Evolutionary conservation across 1,284 basidiomycete genomes (phyloP), one percentile per base, ranked within the genome.

Genomic region (Marasmius tenuissimus): DNA sequence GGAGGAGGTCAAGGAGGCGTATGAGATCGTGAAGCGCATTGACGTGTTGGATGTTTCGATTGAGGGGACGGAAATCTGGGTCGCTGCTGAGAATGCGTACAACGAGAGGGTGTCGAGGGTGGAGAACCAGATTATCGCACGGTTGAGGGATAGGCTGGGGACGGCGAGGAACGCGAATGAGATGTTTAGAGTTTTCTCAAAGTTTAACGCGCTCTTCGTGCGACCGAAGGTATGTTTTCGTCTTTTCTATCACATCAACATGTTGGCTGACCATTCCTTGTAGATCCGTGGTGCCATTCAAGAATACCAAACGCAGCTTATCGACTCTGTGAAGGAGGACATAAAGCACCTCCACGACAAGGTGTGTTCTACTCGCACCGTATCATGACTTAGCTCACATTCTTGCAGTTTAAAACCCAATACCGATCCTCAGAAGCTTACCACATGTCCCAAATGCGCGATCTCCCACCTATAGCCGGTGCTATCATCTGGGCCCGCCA

Each of bases 161-260:
- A 97, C 94, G 10, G 96, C 97, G 33, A 84, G 94, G 56, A 98
- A 97, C 71, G 97, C 97, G 1, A 97, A 97, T 72, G 97, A 98
- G 79, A 99, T 98, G 96, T 98, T 99, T 77, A 86, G 96, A 59
- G 97, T 98, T 53, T 97, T 99, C 76, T 97, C 94, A 5, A 97
- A 97, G 76, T 99, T 98, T 82, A 98, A 99, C 75, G 93, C 94
- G 1, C 80, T 99, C 38, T 98, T 99, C 72, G 96, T 99, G 38
- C 85, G 97, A 63, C 97, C 96, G n/a, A 98, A 98, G 87, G 94
- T 94, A 57, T 52, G 81, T 18, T 16, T 40, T 50, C 10, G 4
- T 49, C 53, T 18, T 54, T 18, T 35, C 37, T 7, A 37, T 35
- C 11, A 18, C 9, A n/a, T 10, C 4, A 1, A 35, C 10, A 7